Percentiles rank a stretch among this genome's conserved stretches.
Conservation (phyloP, 495 filamentous ascomycete species). For the Daldinia loculata region DNA sequence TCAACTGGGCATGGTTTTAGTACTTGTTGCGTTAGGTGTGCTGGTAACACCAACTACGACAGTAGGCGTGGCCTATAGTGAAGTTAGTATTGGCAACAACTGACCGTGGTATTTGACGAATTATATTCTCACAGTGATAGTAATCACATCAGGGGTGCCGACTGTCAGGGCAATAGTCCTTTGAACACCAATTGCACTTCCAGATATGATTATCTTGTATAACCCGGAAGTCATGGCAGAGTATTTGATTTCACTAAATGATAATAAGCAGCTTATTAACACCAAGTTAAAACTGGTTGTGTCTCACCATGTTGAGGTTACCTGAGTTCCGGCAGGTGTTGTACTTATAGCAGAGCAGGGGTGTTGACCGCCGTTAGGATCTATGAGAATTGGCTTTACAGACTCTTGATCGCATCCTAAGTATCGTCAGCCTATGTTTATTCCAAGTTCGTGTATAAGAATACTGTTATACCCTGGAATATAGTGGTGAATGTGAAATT, state of each 20-base stretch:
- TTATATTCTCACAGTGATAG: conserved; percentile 46
- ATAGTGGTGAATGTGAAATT: conserved; percentile 55
- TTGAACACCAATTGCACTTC: conserved; percentile 51
- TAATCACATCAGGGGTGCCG: conserved; percentile 47
- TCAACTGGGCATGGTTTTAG: neutral
- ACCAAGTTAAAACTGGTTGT: neutral
- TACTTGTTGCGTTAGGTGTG: conserved; percentile 52
- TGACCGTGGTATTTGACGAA: neutral
- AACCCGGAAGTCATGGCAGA: conserved; percentile 52
- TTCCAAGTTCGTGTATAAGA: neutral
- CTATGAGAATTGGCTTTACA: conserved; percentile 52
- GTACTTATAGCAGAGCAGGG: conserved; percentile 52
- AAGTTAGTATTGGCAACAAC: neutral
- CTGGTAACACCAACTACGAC: conserved; percentile 52
- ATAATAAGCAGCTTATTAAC: conserved; percentile 4
- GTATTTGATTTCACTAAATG: conserved; percentile 48
- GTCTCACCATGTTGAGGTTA: conserved; percentile 53
- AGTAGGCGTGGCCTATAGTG: conserved; percentile 51
- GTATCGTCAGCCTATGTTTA: conserved; percentile 1
- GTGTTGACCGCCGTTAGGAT: conserved; percentile 48
- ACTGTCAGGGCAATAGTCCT: conserved; percentile 50
- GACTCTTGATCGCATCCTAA: conserved; percentile 52
- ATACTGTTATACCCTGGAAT: conserved; percentile 49
- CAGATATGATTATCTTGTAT: conserved; percentile 54
- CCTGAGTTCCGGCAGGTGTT: conserved; percentile 48